Percentiles rank a stretch among this genome's conserved stretches.
phyloP scores from a whole-genome alignment of 2,329 filamentous ascomycete genomes.

The Diaporthe sp. region DNA sequence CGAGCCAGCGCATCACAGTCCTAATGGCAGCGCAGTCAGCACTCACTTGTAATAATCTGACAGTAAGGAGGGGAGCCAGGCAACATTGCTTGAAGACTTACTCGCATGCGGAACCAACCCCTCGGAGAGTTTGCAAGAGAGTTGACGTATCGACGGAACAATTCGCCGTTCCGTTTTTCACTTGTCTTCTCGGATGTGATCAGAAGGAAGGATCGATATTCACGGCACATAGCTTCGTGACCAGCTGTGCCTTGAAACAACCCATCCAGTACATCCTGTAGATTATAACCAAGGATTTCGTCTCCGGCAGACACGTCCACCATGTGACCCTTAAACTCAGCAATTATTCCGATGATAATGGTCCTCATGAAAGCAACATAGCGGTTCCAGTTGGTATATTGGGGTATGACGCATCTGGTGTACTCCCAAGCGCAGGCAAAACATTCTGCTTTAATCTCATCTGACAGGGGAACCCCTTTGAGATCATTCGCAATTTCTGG shows the following conservation, averaged over 20 bases:
- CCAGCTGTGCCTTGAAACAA: slow-evolving; percentile 39
- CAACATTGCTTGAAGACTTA: background rate
- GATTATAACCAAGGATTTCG: slow-evolving; percentile 40
- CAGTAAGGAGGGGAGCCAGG: no score
- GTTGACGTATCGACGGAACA: slow-evolving; percentile 48
- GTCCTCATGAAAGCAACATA: slow-evolving; percentile 44
- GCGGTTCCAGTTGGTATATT: slow-evolving; percentile 43
- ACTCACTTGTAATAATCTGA: no score
- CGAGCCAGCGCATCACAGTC: slow-evolving; percentile 49
- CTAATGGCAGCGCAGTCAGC: background rate
- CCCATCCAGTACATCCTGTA: slow-evolving; percentile 38
- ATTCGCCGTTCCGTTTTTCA: slow-evolving; percentile 35
- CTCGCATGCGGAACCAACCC: slow-evolving; percentile 49
- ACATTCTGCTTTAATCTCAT: slow-evolving; percentile 40
- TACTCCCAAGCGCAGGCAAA: slow-evolving; percentile 46
- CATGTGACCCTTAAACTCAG: slow-evolving; percentile 42
- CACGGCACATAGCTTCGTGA: slow-evolving; percentile 40
- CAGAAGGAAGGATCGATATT: slow-evolving; percentile 43
- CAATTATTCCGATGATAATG: slow-evolving; percentile 43
- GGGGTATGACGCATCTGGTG: slow-evolving; percentile 43
- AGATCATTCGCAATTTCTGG: slow-evolving; percentile 37
- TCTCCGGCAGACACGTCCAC: slow-evolving; percentile 33
- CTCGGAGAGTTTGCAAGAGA: slow-evolving; percentile 44
- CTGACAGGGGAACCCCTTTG: slow-evolving; percentile 14
- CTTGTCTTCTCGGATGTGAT: slow-evolving; percentile 42